phyloP scores from a whole-genome alignment of 352 stramenopile species.

The Globisporangium middletonii region DNA sequence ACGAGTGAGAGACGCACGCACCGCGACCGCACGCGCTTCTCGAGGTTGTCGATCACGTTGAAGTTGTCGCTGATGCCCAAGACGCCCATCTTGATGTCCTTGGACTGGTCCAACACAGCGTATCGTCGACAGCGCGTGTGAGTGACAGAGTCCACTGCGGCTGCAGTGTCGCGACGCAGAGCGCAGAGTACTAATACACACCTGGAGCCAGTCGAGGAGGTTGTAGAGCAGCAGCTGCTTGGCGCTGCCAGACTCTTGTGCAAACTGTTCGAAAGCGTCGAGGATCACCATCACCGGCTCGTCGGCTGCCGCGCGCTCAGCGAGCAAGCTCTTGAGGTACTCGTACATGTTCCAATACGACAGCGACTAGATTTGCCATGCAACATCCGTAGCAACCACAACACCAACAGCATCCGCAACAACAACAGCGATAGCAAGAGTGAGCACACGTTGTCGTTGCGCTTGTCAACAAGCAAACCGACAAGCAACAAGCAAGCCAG shows the following conservation, averaged over 20 bases:
- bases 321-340: constrained; percentile 65
- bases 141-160: not conserved
- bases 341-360: constrained; percentile 85
- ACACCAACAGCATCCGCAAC: no score
- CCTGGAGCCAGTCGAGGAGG: constrained; percentile 78
- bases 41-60: constrained; percentile 74
- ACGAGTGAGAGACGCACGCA: constrained; percentile 13
- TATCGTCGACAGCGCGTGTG: not conserved
- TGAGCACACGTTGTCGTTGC: not conserved
- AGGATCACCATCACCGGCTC: constrained; percentile 67
- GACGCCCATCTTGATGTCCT: constrained; percentile 75
- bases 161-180: not conserved
- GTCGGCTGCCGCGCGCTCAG: constrained; percentile 33
- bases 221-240: constrained; percentile 86
- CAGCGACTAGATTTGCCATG: constrained; percentile 20
- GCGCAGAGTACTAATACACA: constrained; percentile 7
- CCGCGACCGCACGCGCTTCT: constrained; percentile 78
- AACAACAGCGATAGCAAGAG: constrained; percentile 2
- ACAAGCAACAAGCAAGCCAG: not conserved
- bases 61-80: constrained; percentile 77
- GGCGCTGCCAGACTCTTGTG: constrained; percentile 41
- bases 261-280: constrained; percentile 75
- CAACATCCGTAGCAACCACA: no score
- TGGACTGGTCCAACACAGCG: constrained; percentile 26
- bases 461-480: not conserved